Evolutionary conservation across 176 grass and related monocot genomes (phyloP), one percentile per base, ranked within the genome.

Genomic region (Neostapfia colusana): DNA sequence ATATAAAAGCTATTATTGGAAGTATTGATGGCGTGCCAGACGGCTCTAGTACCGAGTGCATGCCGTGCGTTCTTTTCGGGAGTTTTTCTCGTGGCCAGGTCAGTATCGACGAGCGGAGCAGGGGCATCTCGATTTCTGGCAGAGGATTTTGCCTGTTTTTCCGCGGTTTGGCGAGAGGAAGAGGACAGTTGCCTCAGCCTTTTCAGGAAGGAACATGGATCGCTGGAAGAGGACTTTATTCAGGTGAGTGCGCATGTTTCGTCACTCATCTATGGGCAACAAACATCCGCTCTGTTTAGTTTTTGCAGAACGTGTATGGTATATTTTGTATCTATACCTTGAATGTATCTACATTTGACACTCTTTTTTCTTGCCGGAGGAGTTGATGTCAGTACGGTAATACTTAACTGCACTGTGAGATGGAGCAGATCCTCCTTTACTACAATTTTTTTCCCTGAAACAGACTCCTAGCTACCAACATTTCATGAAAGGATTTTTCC

Each of bases 41-140:
- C 48, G 55, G 56, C 55, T 49, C 27, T 24, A n/a, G n/a, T n/a
- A n/a, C n/a, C n/a, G n/a, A 6, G 31, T 31, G 31, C 31, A 41
- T 41, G 31, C 70, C 18, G 39, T 46, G 76, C 3, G 31, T 1
- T 31, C n/a, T 31, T 31, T 31, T 3, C 31, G 31, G 31, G 31
- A 31, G 31, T 1, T 31, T 31, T 31, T 31, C 3, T n/a, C n/a
- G n/a, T n/a, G 5, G 3, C 31, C 3, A 31, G 2, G 3, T 31
- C 31, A 31, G 2, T 31, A 31, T 2, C 31, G 31, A 31, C 31
- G 31, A 31, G 31, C 31, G 31, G 31, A 31, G 31, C 31, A 41
- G 26, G 7, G 63, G 66, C 39, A 51, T 79, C 85, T 83, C 61
- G 85, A 74, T 88, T 74, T 79, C 50, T 61, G 64, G 50, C 31